phyloP scores from a whole-genome alignment of 2,329 filamentous ascomycete species.

The Penicillium sp. region DNA sequence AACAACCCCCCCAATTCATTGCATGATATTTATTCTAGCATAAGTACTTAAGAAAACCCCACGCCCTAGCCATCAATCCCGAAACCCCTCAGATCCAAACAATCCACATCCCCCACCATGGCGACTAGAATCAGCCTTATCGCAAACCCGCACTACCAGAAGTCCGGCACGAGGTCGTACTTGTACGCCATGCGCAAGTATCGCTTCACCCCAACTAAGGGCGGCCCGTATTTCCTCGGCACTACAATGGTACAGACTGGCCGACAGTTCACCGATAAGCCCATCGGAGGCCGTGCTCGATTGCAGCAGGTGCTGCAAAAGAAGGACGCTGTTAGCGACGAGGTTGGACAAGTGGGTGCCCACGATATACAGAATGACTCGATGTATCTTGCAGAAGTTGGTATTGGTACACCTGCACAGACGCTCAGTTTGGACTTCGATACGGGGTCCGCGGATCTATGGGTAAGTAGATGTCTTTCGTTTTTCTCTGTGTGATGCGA shows the following conservation, averaged over 20 bases:
- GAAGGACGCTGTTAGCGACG: conserved; percentile 33
- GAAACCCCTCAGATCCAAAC: conserved; percentile 14
- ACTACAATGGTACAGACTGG: conserved; percentile 51
- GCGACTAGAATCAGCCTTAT: conserved; percentile 50
- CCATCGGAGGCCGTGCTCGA: conserved; percentile 50
- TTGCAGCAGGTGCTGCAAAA: conserved; percentile 53
- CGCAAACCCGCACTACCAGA: conserved; percentile 59
- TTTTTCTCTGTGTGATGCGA: neutral
- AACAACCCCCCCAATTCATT: neutral
- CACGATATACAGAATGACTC: conserved; percentile 67
- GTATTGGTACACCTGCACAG: conserved; percentile 65
- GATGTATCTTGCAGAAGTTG: conserved; percentile 62
- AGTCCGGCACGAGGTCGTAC: conserved; percentile 62
- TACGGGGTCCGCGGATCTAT: conserved; percentile 68
- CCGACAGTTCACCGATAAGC: conserved; percentile 46
- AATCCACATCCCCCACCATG: conserved; percentile 28
- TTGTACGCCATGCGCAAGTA: conserved; percentile 61
- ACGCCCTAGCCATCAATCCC: conserved; percentile 1
- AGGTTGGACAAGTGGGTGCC: conserved; percentile 53
- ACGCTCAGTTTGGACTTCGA: conserved; percentile 65
- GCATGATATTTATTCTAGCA: neutral
- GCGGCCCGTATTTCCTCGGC: conserved; percentile 59
- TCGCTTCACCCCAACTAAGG: conserved; percentile 60
- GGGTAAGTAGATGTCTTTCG: conserved; percentile 48
- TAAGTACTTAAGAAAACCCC: neutral